A percentile compares a stretch with the other conserved stretches of the same genome.
phyloP scores from a whole-genome alignment of 345 rosid species.

The Gossypium mustelinum region DNA sequence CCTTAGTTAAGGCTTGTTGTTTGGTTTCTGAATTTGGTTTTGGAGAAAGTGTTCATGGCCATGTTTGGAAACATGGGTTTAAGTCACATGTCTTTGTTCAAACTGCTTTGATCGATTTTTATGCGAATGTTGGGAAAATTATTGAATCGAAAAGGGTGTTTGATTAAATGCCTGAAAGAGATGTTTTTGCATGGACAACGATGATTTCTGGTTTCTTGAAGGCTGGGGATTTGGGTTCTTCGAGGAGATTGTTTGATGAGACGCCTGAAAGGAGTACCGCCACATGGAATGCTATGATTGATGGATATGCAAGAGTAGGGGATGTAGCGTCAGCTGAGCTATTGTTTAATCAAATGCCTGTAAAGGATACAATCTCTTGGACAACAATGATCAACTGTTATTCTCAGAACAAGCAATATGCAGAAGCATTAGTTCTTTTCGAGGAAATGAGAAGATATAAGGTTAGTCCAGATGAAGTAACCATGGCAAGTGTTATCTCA shows the following conservation, averaged over 20 bases:
- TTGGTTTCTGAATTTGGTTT: constrained; percentile 23
- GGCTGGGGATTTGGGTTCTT: constrained; percentile 43
- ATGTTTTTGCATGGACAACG: constrained; percentile 51
- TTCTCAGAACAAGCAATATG: constrained; percentile 49
- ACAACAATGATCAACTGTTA: constrained; percentile 76
- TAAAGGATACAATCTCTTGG: constrained; percentile 66
- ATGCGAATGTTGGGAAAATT: constrained; percentile 36
- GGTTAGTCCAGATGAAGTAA: constrained; percentile 58
- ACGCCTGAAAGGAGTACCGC: constrained; percentile 54
- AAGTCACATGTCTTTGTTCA: constrained; percentile 55
- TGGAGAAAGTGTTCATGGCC: constrained; percentile 58
- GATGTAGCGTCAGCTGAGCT: constrained; percentile 46
- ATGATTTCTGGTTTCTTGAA: constrained; percentile 43
- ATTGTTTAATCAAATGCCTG: constrained; percentile 54
- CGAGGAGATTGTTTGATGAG: constrained; percentile 43
- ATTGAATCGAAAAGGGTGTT: constrained; percentile 52
- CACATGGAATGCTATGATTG: constrained; percentile 69
- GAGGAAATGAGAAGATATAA: constrained; percentile 46
- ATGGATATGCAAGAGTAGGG: constrained; percentile 54
- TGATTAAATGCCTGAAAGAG: constrained; percentile 71
- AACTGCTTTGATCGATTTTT: constrained; percentile 62
- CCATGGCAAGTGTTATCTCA: constrained; percentile 66
- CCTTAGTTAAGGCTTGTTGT: constrained; percentile 57
- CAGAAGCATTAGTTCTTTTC: constrained; percentile 56
- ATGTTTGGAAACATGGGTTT: constrained; percentile 59